Evolutionary conservation across 345 rosid species (phyloP).

Genomic region (Salix viminalis): DNA sequence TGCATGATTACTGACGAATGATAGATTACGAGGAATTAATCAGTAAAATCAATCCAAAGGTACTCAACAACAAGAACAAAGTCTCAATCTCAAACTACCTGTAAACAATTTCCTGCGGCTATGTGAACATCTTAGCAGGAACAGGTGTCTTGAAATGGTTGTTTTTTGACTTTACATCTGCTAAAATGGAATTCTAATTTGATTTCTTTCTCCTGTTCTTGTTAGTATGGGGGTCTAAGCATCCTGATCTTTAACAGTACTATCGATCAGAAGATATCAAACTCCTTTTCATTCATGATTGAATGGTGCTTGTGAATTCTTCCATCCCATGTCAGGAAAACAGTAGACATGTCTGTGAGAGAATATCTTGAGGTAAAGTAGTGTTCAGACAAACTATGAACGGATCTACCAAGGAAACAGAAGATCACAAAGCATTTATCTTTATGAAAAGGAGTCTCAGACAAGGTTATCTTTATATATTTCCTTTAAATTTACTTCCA

Average conservation of each 20-base stretch:
- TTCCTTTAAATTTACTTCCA: not conserved
- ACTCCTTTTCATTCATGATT: not conserved
- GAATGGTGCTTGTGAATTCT: not conserved
- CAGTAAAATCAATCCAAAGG: not conserved
- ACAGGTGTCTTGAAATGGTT: not conserved
- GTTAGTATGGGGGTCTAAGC: not conserved
- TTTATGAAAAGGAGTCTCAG: not conserved
- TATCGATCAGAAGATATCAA: not conserved
- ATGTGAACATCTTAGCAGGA: not conserved
- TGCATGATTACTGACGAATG: not conserved
- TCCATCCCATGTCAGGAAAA: not conserved
- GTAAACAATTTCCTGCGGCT: not conserved
- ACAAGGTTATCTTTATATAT: too few relatives aligned
- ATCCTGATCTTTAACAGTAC: not conserved
- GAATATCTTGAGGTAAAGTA: not conserved
- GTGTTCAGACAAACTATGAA: not conserved
- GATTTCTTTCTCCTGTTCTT: not conserved
- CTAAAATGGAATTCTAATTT: not conserved
- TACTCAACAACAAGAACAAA: not conserved
- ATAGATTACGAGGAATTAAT: not conserved
- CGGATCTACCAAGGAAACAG: not conserved
- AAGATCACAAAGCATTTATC: not conserved
- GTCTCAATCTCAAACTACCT: not conserved
- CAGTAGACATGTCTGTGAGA: not conserved
- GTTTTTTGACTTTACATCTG: not conserved